phyloP scores from a whole-genome alignment of 768 basidiomycete genomes.

The Brasilioporus rufonigricans region DNA sequence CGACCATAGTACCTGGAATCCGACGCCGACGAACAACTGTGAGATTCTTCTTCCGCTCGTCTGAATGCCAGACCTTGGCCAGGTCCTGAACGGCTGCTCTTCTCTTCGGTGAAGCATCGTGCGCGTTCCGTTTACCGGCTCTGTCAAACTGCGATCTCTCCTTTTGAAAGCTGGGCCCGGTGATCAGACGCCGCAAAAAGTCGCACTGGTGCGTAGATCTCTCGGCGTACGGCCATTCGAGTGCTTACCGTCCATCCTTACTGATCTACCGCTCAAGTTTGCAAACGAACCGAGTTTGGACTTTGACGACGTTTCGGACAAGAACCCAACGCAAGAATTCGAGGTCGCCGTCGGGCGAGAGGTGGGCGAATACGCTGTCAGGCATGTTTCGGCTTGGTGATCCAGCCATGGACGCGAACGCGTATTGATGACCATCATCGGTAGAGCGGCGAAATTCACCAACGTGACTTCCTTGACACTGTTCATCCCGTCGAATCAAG shows the following conservation, averaged over 20 bases:
- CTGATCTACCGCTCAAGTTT: slow-evolving; percentile 47
- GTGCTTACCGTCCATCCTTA: not conserved
- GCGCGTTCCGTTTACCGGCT: slow-evolving; percentile 83
- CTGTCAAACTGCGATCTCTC: slow-evolving; percentile 79
- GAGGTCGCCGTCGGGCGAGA: slow-evolving; percentile 67
- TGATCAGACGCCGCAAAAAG: slow-evolving; percentile 71
- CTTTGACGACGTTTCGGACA: slow-evolving; percentile 69
- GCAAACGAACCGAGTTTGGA: slow-evolving; percentile 77
- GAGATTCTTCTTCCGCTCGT: slow-evolving; percentile 18
- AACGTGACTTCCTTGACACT: slow-evolving; percentile 79
- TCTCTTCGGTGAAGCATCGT: slow-evolving; percentile 56
- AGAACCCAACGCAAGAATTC: slow-evolving; percentile 69
- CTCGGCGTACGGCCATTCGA: not conserved
- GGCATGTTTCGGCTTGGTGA: slow-evolving; percentile 42
- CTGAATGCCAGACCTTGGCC: not conserved
- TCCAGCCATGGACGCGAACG: not conserved
- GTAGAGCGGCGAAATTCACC: slow-evolving; percentile 82
- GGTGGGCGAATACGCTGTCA: slow-evolving; percentile 82
- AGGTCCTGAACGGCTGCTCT: slow-evolving; percentile 6
- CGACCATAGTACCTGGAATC: slow-evolving; percentile 70
- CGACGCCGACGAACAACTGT: slow-evolving; percentile 92
- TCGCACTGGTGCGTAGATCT: slow-evolving; percentile 56
- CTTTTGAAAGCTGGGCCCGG: slow-evolving; percentile 82
- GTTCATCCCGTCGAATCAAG: slow-evolving; percentile 78
- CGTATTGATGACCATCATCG: not conserved